These are phyloP conservation scores for Trichoderma aggressivum DNA, from an alignment of 2,329 filamentous ascomycete species.

Conservation along the genomic window DNA sequence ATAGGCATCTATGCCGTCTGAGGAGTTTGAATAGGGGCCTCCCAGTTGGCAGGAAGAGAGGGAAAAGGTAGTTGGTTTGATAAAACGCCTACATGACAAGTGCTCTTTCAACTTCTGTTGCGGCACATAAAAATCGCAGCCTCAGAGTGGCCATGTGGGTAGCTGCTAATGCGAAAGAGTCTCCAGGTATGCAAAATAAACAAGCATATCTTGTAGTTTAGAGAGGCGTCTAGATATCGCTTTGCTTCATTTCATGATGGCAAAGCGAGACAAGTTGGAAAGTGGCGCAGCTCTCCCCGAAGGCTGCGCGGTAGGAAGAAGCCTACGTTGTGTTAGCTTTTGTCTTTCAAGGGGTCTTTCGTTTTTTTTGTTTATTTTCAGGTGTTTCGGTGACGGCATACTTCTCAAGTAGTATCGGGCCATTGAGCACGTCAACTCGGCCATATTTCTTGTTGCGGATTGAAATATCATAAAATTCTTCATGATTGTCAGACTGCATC, in stretches of 20 bases:
- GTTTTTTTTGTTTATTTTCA: not conserved
- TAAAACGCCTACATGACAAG: not conserved
- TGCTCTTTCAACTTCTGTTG: not conserved
- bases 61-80: not conserved
- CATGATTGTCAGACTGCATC: conserved; percentile 83
- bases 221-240: not conserved
- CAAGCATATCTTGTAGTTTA: not conserved
- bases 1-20: conserved; percentile 43
- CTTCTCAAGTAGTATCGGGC: conserved; percentile 89
- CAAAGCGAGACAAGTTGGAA: conserved; percentile 69
- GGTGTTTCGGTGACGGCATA: conserved; percentile 38
- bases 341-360: not conserved
- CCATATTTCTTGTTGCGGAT: conserved; percentile 91
- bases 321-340: conserved; percentile 40
- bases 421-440: conserved; percentile 86
- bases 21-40: conserved; percentile 43
- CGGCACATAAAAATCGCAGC: not conserved
- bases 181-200: not conserved
- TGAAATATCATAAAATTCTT: conserved; percentile 93
- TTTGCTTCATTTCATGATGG: conserved; percentile 47
- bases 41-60: not conserved
- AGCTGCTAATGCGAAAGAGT: not conserved
- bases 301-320: conserved; percentile 61
- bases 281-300: conserved; percentile 61
- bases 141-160: not conserved